Evolutionary conservation across 176 grass and related monocot genomes (phyloP), one percentile per base, ranked within the genome.

Genomic region (Canna indica): DNA sequence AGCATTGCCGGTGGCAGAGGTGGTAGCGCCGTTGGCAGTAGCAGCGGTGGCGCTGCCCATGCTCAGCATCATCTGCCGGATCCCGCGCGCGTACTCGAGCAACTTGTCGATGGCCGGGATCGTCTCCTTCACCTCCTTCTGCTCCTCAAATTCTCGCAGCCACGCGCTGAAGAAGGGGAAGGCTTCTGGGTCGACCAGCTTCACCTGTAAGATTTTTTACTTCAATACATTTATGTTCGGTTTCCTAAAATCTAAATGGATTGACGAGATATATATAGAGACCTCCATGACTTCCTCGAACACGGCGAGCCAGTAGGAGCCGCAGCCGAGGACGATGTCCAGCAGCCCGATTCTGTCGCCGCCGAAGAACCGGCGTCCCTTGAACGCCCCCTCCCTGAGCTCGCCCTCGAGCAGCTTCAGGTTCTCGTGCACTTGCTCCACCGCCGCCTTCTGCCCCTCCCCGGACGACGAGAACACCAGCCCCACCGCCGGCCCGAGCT

Each of bases 241-340:
- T 18, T 16, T 2, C 16, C 47, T 7, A 15, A 18, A 5, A 48
- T 48, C 3, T 15, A 16, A 48, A 48, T 48, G 15, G 16, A 48
- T 48, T 7, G 16, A 48, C 2, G 16, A 48, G 16, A 48, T 48
- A 16, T 48, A 4, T 38, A 10, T 10, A 1, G 41, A 50, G 44
- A 70, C 68, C 45, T 70, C 68, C 68, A 70, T 50, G 27, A 70
- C 68, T 25, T 70, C 68, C 68, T 70, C 68, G 68, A 70, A 70
- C 5, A 70, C 68, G 68, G 68, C 68, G 11, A 70, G 68, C 68
- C 68, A 70, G 44, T 70, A 70, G 68, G 68, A 70, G 25, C 68
- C 68, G 68, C 68, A 70, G 27, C 68, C 68, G 44, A 70, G 68
- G 68, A 70, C 68, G 41, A 70, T 50, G 68, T 70, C 68, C 25